Conservation (phyloP, 2,329 filamentous ascomycete species). For the Aureobasidium lini region DNA sequence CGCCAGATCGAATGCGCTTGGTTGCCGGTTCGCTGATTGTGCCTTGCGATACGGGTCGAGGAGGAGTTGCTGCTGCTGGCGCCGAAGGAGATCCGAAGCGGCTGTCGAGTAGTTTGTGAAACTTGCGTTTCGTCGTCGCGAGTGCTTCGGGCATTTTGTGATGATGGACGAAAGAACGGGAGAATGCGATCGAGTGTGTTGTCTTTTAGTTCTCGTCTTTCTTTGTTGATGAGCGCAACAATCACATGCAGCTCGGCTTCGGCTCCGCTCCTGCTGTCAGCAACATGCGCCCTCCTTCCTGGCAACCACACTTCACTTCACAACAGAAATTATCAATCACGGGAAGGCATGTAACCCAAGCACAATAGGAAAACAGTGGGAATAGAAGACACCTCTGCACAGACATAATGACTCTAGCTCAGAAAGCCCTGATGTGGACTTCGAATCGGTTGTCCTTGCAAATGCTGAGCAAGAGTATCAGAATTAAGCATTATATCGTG, state of each 20-base stretch:
- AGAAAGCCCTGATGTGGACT: too few relatives aligned
- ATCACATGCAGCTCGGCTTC: slow-evolving; percentile 11
- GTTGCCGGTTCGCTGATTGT: slow-evolving; percentile 21
- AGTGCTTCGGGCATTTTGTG: slow-evolving; percentile 42
- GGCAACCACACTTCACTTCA: background rate
- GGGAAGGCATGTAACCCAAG: too few relatives aligned
- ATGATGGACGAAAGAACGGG: background rate
- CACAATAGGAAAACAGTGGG: too few relatives aligned
- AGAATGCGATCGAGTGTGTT: background rate
- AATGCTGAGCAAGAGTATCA: too few relatives aligned
- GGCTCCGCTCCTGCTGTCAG: slow-evolving; percentile 5
- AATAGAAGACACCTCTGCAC: too few relatives aligned
- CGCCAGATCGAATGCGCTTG: slow-evolving; percentile 26
- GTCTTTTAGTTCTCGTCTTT: background rate
- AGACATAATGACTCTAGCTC: too few relatives aligned
- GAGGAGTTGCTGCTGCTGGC: slow-evolving; percentile 32
- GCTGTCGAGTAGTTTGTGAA: slow-evolving; percentile 64
- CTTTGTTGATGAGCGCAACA: slow-evolving; percentile 5
- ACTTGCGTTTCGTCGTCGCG: slow-evolving; percentile 77
- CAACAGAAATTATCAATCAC: too few relatives aligned
- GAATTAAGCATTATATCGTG: too few relatives aligned
- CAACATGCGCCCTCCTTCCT: background rate
- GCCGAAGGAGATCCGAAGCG: slow-evolving; percentile 40
- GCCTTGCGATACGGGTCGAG: slow-evolving; percentile 18
- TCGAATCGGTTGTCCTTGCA: too few relatives aligned